A percentile compares a stretch with the other conserved stretches of the same genome.
Evolutionary conservation across 306 rosid species (phyloP).

Genomic region (Prunus mongolica): DNA sequence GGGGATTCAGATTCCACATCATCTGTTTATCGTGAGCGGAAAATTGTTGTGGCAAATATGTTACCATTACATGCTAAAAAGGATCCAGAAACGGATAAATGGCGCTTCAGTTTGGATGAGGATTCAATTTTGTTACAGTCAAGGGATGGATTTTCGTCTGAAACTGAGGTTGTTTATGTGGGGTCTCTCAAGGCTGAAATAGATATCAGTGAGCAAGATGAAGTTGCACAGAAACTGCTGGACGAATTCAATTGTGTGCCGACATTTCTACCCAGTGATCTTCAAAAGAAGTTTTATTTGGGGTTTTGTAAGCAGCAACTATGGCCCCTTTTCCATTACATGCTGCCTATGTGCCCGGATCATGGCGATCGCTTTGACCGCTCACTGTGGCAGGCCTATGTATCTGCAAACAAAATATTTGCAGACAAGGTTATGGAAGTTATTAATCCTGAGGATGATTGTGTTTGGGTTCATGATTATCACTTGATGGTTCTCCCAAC

Average conservation of each 20-base stretch:
- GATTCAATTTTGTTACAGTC: slow-evolving; percentile 70
- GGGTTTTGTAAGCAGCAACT: slow-evolving; percentile 76
- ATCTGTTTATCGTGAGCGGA: slow-evolving; percentile 57
- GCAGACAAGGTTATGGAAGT: slow-evolving; percentile 87
- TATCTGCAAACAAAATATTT: slow-evolving; percentile 79
- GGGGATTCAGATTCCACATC: slow-evolving; percentile 65
- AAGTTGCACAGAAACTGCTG: slow-evolving; percentile 66
- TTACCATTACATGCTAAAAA: slow-evolving; percentile 71
- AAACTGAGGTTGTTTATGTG: slow-evolving; percentile 69
- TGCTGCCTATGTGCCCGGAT: slow-evolving; percentile 78
- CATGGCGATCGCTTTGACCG: slow-evolving; percentile 84
- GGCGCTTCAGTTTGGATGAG: slow-evolving; percentile 75
- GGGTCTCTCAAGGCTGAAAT: slow-evolving; percentile 77
- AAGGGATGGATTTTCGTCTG: slow-evolving; percentile 68
- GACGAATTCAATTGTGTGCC: slow-evolving; percentile 73
- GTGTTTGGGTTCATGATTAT: slow-evolving; percentile 86
- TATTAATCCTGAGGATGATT: slow-evolving; percentile 76
- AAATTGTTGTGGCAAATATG: slow-evolving; percentile 79
- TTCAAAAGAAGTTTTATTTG: slow-evolving; percentile 59
- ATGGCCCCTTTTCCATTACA: slow-evolving; percentile 90
- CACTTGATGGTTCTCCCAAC: slow-evolving; percentile 90
- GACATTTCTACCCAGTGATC: slow-evolving; percentile 71
- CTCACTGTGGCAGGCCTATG: slow-evolving; percentile 75
- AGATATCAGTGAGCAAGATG: slow-evolving; percentile 66
- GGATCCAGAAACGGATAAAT: slow-evolving; percentile 51